phyloP scores from a whole-genome alignment of 2,329 filamentous ascomycete genomes.

The Elsinoe fawcettii region DNA sequence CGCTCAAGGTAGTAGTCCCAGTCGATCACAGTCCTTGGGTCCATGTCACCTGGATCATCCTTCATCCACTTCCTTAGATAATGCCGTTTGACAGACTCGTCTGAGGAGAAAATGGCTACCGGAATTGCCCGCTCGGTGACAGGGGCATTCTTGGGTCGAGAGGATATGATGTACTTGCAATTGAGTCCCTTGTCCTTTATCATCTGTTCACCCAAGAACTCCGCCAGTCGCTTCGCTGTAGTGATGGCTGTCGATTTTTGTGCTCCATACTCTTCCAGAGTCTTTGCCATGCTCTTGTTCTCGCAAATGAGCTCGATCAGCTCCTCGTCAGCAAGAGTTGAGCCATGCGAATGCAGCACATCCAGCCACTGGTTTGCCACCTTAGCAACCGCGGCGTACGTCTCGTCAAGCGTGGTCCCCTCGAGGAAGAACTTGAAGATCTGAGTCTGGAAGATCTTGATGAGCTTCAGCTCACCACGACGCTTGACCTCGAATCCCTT shows the following conservation, averaged over 20 bases:
- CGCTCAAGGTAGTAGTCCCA: conserved; percentile 98
- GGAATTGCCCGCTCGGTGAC: conserved; percentile 93
- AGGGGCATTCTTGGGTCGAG: conserved; percentile 75
- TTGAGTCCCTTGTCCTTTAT: conserved; percentile 98
- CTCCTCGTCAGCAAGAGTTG: conserved; percentile 89
- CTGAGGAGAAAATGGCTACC: conserved; percentile 93
- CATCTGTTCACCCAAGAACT: conserved; percentile 97
- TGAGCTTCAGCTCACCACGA: conserved; percentile 94
- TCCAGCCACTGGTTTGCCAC: conserved; percentile 96
- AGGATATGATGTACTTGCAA: conserved; percentile 98
- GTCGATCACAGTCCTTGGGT: conserved; percentile 81
- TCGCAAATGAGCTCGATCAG: conserved; percentile 99
- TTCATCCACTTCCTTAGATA: conserved; percentile 94
- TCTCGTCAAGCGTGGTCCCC: conserved; percentile 76
- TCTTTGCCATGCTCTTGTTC: conserved; percentile 97
- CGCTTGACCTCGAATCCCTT: conserved; percentile 98
- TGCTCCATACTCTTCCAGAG: conserved; percentile 85
- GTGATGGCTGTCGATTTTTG: conserved; percentile 99
- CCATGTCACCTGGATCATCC: conserved; percentile 84
- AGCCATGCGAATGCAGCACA: conserved; percentile 79
- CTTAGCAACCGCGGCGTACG: conserved; percentile 83
- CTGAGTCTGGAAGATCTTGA: conserved; percentile 99
- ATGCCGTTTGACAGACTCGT: conserved; percentile 75
- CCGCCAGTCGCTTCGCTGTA: conserved; percentile 85
- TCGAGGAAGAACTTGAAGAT: conserved; percentile 99